Evolutionary conservation across 345 rosid species (phyloP), one percentile per base, ranked within the genome.

Genomic region (Schrenkiella parvula): DNA sequence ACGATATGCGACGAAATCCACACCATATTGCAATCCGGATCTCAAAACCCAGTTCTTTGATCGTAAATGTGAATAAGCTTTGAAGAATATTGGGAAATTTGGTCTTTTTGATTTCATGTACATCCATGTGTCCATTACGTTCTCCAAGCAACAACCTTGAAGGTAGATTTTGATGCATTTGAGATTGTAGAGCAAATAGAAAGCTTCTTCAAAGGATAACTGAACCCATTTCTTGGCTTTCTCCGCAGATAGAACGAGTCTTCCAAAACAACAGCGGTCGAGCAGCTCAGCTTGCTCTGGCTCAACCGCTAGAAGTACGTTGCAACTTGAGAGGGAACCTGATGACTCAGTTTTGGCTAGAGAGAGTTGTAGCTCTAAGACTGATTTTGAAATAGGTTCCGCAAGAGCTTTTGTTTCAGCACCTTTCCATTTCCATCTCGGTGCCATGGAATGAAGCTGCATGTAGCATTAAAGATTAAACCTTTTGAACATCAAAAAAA

Each of bases 391-490:
- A 89, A 89, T 85, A 15, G 98, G 97, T 41, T 90, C 88, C 3
- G 82, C 79, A 13, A 80, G 80, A 77, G 97, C 96, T 79, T 86
- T 84, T 43, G 86, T 86, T 83, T 89, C 78, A 2, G 81, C 78
- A 39, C 82, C 87, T 81, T 85, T 93, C 50, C 88, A 90, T 80
- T 93, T 93, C 98, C 97, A 90, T 81, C 98, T 89, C 0, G 97
- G 86, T 22, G 54, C 84, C 97, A 89, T 90, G 54, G 35, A 54
- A 17, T 9, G 11, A 9, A 76, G 5, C 79, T 69, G 54, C 66
- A 35, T 37, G 21, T 26, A 60, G n/a, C 32, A 52, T 2, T 29
- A 18, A 32, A 35, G 25, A 39, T 69, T 60, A 75, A 37, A 43
- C 37, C 59, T 69, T 55, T 54, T 22, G 34, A 55, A 32, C 48